phyloP scores from a whole-genome alignment of 2,329 filamentous ascomycete species.

The Nigrospora sphaerica region DNA sequence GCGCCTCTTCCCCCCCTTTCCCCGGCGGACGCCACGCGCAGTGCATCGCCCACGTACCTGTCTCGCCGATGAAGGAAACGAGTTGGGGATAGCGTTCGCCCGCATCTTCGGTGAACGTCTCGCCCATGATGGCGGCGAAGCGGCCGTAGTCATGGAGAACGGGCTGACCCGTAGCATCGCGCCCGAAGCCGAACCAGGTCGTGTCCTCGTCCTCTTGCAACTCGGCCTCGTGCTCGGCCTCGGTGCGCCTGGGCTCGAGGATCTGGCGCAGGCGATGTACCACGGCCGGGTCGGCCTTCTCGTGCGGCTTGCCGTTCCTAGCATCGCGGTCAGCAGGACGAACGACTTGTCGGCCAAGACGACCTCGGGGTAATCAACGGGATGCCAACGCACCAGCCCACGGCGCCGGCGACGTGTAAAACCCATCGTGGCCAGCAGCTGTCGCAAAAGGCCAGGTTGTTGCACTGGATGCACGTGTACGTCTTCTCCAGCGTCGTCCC shows the following conservation, averaged over 20 bases:
- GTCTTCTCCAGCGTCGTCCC: slow-evolving; percentile 17
- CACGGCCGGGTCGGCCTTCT: slow-evolving; percentile 21
- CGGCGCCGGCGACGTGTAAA: slow-evolving; percentile 11
- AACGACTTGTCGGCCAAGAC: not conserved
- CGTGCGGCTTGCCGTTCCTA: slow-evolving; percentile 24
- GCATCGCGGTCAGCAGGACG: slow-evolving; percentile 6
- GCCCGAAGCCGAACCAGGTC: slow-evolving; percentile 24
- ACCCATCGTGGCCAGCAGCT: slow-evolving; percentile 23
- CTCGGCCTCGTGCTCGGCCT: slow-evolving; percentile 21
- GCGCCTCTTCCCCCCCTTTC: not conserved
- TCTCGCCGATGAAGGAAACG: slow-evolving; percentile 36
- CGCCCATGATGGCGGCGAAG: slow-evolving; percentile 33
- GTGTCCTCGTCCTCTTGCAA: slow-evolving; percentile 23
- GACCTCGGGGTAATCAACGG: not conserved
- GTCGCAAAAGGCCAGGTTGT: slow-evolving; percentile 24
- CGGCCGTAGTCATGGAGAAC: slow-evolving; percentile 27
- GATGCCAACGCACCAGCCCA: slow-evolving; percentile 4
- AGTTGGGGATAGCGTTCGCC: slow-evolving; percentile 26
- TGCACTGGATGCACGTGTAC: slow-evolving; percentile 23
- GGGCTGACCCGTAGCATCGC: slow-evolving; percentile 19
- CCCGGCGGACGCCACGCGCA: not conserved
- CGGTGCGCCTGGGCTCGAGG: slow-evolving; percentile 20
- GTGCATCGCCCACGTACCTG: slow-evolving; percentile 15
- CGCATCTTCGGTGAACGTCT: slow-evolving; percentile 16
- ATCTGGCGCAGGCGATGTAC: slow-evolving; percentile 22